Evolutionary conservation across 441 rosid genomes (phyloP), one percentile per base, ranked within the genome.

Genomic region (Erodium texanum): DNA sequence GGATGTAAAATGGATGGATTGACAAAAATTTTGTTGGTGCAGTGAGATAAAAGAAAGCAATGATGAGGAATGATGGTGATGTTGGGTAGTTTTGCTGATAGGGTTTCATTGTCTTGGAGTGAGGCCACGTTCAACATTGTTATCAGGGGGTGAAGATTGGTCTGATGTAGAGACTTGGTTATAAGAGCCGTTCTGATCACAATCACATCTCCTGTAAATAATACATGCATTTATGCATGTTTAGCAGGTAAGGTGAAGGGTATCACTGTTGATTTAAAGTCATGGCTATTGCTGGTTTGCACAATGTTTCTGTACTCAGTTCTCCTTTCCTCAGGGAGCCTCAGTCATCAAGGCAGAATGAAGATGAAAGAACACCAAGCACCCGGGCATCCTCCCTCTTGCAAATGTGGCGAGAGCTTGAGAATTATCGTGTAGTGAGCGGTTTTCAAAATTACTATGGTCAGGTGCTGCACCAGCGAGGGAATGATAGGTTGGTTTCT

Each of bases 211-310:
- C 38, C 70, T 80, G 79, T 74, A 75, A 77, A 78, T 75, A 68
- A 62, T 38, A 68, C 75, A 76, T 23, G 0, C 27, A 70, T 81
- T 79, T 74, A 62, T 22, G 64, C 62, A 77, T 74, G 61, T 52
- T 52, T 52, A n/a, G 58, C 20, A 52, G 19, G 7, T 52, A 8
- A 18, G 23, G 4, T n/a, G 59, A 52, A 52, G 59, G 59, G 23
- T 1, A 9, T 7, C 11, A 8, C 23, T 18, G 22, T 74, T 73
- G 43, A 32, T 58, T 67, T 54, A 34, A 45, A 71, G 19, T 36
- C 34, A 90, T 93, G 98, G 96, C 98, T 74, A 79, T 90, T 76
- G 96, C 90, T 65, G 87, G 96, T 34, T 76, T 89, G 62, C 98
- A 90, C 80, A 86, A 85, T 71, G 78, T 90, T 74, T 82, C 91